These are phyloP conservation scores for Citrus trifoliata DNA, from an alignment of 345 rosid genomes.

Conservation along the genomic window DNA sequence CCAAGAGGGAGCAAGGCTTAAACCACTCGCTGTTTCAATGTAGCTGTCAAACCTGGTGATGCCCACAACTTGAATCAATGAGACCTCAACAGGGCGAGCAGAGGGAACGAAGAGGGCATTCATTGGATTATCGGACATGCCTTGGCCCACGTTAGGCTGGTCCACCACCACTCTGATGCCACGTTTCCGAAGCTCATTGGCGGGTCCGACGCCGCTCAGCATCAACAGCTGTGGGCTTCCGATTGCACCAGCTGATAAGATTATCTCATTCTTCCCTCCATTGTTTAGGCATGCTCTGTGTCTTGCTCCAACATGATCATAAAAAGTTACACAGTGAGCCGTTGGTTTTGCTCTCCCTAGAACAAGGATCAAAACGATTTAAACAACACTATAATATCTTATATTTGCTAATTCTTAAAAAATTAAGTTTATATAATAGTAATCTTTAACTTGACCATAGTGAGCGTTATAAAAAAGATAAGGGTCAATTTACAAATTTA, in stretches of 20 bases:
- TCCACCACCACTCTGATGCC: constrained; percentile 50
- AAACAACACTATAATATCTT: not conserved
- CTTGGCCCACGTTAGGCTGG: constrained; percentile 74
- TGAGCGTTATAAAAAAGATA: not conserved
- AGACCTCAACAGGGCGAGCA: constrained; percentile 53
- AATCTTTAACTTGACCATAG: not conserved
- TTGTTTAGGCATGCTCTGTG: constrained; percentile 43
- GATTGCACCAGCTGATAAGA: constrained; percentile 71
- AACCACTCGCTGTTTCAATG: constrained; percentile 61
- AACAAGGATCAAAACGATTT: not conserved
- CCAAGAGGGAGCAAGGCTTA: constrained; percentile 45
- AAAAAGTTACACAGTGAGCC: constrained; percentile 66
- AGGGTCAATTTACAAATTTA: not conserved
- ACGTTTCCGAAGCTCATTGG: constrained; percentile 35
- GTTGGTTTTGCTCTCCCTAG: constrained; percentile 41
- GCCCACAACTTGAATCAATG: constrained; percentile 65
- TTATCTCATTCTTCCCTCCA: constrained; percentile 48
- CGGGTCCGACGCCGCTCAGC: constrained; percentile 85
- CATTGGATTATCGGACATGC: constrained; percentile 81
- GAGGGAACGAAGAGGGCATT: constrained; percentile 65
- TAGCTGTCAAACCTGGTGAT: constrained; percentile 47
- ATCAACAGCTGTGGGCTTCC: constrained; percentile 84
- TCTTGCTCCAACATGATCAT: constrained; percentile 40
- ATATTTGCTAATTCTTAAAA: too few relatives aligned
- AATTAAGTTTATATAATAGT: too few relatives aligned